Base-by-base conservation (phyloP, 805 yeast genomes). In the Lachancea cidri region DNA sequence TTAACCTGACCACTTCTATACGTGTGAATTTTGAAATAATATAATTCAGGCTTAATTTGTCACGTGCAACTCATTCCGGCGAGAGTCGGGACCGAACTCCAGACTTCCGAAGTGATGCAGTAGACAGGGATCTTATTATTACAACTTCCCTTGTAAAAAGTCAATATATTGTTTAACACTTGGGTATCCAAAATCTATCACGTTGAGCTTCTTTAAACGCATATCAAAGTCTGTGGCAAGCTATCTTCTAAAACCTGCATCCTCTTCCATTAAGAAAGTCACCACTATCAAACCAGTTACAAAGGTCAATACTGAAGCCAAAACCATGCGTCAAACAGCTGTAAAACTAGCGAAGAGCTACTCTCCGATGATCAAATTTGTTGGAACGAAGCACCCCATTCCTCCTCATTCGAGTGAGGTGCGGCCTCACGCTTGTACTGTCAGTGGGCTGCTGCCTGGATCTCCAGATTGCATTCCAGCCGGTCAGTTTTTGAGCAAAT, bases 311-410 rank as follows among this genome's bases (percentile, higher is more conserved):
- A 8, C 29, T 13, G 14, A 25, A 31, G 22, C 42, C 11, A 38
- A 37, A 30, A 18, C 35, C 16, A 66, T 65, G 69, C 67, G 65
- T 40, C 52, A 57, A 22, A 51, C 68, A 5, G 45, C 41, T n/a
- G 40, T 39, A 2, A 51, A 40, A 35, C 37, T 57, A 29, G 55
- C 58, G 20, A 43, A 49, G 47, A 43, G 48, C 19, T 73, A 76
- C 57, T 70, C 73, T 17, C 96, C 95, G 13, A 70, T 80, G 62
- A 91, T 91, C 66, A 83, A 82, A 57, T 91, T 91, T 59, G 76
- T 87, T 35, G 96, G 97, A 32, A 88, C 88, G 35, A 82, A 87
- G 37, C 86, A 81, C 60, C 57, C 69, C 22, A 60, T 67, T 43
- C 33, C 39, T n/a, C 63, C 68, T 50, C 71, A 80, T 68, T 19